These are phyloP conservation scores for Eucalyptus pauciflora DNA, from an alignment of 345 rosid genomes.

Conservation along the genomic window DNA sequence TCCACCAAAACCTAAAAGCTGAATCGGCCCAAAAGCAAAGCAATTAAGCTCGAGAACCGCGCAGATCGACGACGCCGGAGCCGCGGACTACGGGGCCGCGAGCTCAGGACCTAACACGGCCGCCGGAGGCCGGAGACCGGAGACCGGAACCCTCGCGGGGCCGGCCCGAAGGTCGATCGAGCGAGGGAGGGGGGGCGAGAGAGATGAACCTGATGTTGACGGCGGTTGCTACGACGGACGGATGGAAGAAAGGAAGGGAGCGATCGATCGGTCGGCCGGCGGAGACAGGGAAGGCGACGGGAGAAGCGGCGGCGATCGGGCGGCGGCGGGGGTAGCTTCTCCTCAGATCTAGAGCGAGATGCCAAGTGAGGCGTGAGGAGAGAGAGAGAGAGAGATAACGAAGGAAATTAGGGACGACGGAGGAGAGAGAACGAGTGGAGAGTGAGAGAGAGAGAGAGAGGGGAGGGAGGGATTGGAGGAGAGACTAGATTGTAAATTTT, in stretches of 20 bases:
- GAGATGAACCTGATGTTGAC: neutral
- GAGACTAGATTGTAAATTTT: neutral
- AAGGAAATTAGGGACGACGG: neutral
- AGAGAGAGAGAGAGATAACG: neutral
- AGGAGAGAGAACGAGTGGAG: neutral
- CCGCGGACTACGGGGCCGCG: neutral
- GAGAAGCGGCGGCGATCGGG: neutral
- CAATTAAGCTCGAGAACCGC: neutral
- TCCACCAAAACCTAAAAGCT: neutral
- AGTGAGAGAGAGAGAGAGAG: neutral
- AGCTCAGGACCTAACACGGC: neutral
- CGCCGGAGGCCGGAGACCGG: neutral
- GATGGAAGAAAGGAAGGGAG: neutral
- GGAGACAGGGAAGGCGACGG: neutral
- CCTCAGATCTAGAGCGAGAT: neutral
- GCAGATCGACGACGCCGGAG: neutral
- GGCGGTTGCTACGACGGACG: neutral
- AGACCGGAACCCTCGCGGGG: neutral
- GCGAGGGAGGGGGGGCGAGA: neutral
- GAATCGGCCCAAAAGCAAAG: neutral
- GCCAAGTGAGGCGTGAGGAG: neutral
- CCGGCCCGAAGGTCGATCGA: neutral
- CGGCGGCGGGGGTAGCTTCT: neutral
- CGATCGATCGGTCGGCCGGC: neutral
- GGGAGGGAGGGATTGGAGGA: neutral